These are phyloP conservation scores for Aphanomyces invadans DNA, from an alignment of 352 stramenopile species.

Conservation along the genomic window DNA sequence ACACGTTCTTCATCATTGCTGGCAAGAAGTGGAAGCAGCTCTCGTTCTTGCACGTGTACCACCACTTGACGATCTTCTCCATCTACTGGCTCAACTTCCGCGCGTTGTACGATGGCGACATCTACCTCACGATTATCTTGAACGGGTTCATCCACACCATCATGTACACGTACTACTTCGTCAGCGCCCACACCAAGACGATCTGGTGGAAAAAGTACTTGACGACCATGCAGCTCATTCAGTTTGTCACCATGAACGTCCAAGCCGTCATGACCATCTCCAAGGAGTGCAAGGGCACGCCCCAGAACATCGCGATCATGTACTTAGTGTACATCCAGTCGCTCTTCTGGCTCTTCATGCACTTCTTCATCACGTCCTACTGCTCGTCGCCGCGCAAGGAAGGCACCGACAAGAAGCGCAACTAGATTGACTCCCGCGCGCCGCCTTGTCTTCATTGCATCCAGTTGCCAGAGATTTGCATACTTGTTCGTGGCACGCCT, in stretches of 20 bases:
- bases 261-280: slow-evolving; percentile 67
- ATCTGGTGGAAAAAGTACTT: slow-evolving; percentile 98
- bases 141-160: slow-evolving; percentile 98
- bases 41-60: slow-evolving; percentile 97
- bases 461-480: too few relatives aligned
- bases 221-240: slow-evolving; percentile 92
- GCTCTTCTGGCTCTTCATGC: slow-evolving; percentile 93
- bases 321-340: slow-evolving; percentile 96
- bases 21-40: slow-evolving; percentile 97
- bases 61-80: slow-evolving; percentile 96
- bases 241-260: slow-evolving; percentile 87
- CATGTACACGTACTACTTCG: slow-evolving; percentile 99
- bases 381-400: slow-evolving; percentile 31
- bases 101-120: slow-evolving; percentile 93
- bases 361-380: slow-evolving; percentile 96
- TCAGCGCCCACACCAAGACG: slow-evolving; percentile 93
- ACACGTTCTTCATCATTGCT: slow-evolving; percentile 98
- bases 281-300: slow-evolving; percentile 83
- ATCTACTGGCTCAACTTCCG: slow-evolving; percentile 96
- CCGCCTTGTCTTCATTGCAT: too few relatives aligned
- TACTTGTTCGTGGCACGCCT: too few relatives aligned
- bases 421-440: slow-evolving; percentile 11
- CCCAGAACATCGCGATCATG: slow-evolving; percentile 65
- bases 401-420: slow-evolving; percentile 24
- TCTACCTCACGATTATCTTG: slow-evolving; percentile 94